Base-by-base conservation (phyloP, 2,329 filamentous ascomycete genomes). In the Neonectria hederae region DNA sequence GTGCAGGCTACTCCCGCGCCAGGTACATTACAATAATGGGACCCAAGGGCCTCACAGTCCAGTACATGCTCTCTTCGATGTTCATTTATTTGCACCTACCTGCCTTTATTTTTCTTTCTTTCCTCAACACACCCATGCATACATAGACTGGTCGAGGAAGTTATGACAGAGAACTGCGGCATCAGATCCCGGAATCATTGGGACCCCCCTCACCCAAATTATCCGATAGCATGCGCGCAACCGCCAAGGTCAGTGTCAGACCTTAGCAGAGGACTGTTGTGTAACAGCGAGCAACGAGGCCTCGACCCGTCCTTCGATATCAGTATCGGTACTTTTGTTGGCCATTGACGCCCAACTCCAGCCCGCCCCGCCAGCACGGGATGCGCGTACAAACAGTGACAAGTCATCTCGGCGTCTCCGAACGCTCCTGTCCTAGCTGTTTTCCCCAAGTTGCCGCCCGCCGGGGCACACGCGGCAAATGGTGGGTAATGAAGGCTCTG, bases 41-140 rank as follows among this genome's bases (percentile, higher is more conserved):
- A 63, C 24, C 24, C 28, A 9, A 51, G 49, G 59, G 54, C 42
- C 45, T 54, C 42, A 26, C 51, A 32, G 30, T 49, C 53, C 26
- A n/a, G 38, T 40, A 22, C 45, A n/a, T 38, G 26, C 53, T 40
- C 11, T 30, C 30, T 30, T 19, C 17, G n/a, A 26, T 26, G 3
- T n/a, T 52, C 26, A 24, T n/a, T 17, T 24, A 13, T 21, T 6
- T 19, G 2, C 3, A 8, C 26, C 30, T 38, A 8, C 17, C n/a
- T 24, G 19, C 22, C 14, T 11, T 10, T 7, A 19, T 17, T 53
- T 32, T 17, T n/a, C 32, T 7, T 35, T 17, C 11, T 14, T 35
- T 35, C 13, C 35, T 17, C 14, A 38, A 38, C 14, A n/a, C 14
- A 38, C 14, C 17, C 14, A 38, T 6, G 13, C n/a, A 38, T 17